phyloP scores from a whole-genome alignment of 371 early-diverging fungal species.

The Nematocida major region DNA sequence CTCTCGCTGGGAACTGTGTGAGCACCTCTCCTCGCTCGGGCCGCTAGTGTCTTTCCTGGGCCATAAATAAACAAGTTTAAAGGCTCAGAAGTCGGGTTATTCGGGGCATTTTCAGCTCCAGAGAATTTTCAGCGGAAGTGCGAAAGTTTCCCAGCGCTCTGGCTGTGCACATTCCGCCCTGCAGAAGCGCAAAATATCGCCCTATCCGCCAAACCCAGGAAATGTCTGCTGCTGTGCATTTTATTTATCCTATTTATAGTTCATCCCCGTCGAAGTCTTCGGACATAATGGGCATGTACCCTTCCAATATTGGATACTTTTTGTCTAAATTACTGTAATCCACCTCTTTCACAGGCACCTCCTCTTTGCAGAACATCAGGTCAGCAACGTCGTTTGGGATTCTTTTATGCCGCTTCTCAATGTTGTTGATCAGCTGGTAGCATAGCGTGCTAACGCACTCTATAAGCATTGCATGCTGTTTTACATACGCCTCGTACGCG shows the following conservation, averaged over 20 bases:
- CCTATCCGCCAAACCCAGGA: too few species aligned
- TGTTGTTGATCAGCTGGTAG: slow-evolving; percentile 27
- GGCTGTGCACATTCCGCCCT: too few species aligned
- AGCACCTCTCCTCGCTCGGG: too few species aligned
- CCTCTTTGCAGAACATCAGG: not conserved
- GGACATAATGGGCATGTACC: not conserved
- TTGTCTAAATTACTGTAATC: slow-evolving; percentile 16
- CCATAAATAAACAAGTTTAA: too few species aligned
- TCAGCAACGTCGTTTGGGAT: slow-evolving; percentile 9
- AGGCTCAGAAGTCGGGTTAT: too few species aligned
- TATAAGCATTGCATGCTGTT: slow-evolving; percentile 5
- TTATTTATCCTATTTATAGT: not conserved
- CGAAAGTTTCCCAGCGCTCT: too few species aligned
- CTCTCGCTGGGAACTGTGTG: too few species aligned
- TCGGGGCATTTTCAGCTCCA: too few species aligned
- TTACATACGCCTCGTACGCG: slow-evolving; percentile 24
- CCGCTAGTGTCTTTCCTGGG: too few species aligned
- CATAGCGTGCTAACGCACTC: not conserved
- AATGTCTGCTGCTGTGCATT: too few species aligned
- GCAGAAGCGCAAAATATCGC: too few species aligned
- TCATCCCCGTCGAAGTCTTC: not conserved
- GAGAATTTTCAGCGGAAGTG: too few species aligned
- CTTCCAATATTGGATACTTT: slow-evolving; percentile 26
- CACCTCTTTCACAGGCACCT: not conserved
- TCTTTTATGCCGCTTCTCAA: slow-evolving; percentile 12